Evolutionary conservation across 208 protist genomes (phyloP).

Genomic region (Acanthamoeba culbertsoni): DNA sequence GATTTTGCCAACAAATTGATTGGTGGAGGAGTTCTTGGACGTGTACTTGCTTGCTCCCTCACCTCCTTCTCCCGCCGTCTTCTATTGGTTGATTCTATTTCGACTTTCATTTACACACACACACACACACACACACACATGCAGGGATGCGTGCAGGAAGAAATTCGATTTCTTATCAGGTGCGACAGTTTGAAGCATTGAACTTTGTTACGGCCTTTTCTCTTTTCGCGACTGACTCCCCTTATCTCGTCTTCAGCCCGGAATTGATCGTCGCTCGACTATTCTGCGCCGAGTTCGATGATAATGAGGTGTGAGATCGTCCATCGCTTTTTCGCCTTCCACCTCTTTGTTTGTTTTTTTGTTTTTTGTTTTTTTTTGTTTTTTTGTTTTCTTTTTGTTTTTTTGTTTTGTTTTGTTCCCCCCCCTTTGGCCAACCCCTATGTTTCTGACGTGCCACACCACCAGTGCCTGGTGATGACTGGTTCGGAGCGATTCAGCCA

Average conservation of each 20-base stretch:
- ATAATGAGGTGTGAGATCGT: not conserved
- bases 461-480: conserved; percentile 68
- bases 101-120: not conserved
- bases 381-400: too few relatives aligned
- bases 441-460: too few relatives aligned
- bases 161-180: conserved; percentile 78
- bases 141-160: conserved; percentile 78
- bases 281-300: conserved; percentile 64
- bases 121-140: not conserved
- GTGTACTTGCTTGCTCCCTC: not conserved
- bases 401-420: too few relatives aligned
- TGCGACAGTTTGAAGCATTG: not conserved
- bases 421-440: too few relatives aligned
- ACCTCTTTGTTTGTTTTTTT: not conserved
- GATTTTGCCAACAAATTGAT: conserved; percentile 79
- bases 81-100: not conserved
- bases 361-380: not conserved
- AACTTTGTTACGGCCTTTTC: not conserved
- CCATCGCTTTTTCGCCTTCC: not conserved
- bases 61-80: not conserved
- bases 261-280: conserved; percentile 72
- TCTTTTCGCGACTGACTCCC: not conserved
- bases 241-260: not conserved
- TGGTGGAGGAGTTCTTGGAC: conserved; percentile 73
- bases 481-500: conserved; percentile 71